These are phyloP conservation scores for Avena sativa DNA, from an alignment of 176 grass and related monocot species.

Conservation along the genomic window DNA sequence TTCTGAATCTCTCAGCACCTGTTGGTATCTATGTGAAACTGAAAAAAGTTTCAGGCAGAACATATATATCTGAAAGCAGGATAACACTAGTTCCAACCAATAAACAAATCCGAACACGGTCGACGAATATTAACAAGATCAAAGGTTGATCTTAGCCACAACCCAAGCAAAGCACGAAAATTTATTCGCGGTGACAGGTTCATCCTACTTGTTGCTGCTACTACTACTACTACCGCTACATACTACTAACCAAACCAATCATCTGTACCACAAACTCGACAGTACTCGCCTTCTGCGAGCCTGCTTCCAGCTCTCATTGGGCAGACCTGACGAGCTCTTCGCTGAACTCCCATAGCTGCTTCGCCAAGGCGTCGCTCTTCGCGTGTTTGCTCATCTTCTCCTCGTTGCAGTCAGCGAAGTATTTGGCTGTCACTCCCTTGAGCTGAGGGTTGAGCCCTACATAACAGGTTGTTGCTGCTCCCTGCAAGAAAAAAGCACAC, in stretches of 20 bases:
- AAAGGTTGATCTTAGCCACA: slow-evolving; percentile 17
- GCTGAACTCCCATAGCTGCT: slow-evolving; percentile 78
- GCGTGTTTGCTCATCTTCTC: slow-evolving; percentile 51
- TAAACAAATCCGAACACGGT: neutral
- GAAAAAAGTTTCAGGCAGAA: neutral
- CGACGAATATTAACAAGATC: slow-evolving; percentile 35
- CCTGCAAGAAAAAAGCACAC: slow-evolving; percentile 43
- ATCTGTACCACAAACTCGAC: neutral
- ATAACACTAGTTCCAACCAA: neutral
- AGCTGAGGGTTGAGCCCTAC: slow-evolving; percentile 67
- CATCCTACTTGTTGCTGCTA: neutral
- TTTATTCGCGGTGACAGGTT: slow-evolving; percentile 38
- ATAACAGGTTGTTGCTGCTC: slow-evolving; percentile 88
- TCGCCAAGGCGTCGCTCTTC: slow-evolving; percentile 45
- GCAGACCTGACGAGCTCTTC: slow-evolving; percentile 73
- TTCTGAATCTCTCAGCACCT: neutral
- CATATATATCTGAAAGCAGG: neutral
- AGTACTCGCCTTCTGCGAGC: neutral
- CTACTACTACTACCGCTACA: slow-evolving; percentile 36
- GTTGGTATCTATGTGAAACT: neutral
- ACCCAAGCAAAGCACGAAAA: neutral
- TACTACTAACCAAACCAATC: slow-evolving; percentile 29
- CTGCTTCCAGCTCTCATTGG: slow-evolving; percentile 40
- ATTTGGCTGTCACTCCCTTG: slow-evolving; percentile 73
- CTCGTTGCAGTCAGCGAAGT: slow-evolving; percentile 90